Conservation (phyloP, 2,329 filamentous ascomycete genomes). For the Paraconiothyrium sp. region DNA sequence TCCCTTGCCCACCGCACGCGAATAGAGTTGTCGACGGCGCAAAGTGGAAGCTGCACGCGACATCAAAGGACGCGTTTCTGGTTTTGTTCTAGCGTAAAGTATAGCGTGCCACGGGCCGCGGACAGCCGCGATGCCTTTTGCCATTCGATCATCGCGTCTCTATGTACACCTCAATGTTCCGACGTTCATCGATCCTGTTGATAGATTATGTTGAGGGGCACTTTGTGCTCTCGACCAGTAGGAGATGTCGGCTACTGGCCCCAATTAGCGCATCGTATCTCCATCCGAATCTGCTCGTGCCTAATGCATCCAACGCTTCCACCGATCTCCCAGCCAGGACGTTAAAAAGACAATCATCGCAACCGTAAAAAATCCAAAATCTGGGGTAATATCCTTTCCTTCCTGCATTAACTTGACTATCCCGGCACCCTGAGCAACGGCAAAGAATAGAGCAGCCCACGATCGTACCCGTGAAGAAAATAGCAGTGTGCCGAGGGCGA, state of each 20-base stretch:
- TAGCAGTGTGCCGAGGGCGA: constrained; percentile 2
- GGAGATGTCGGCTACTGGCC: too few species aligned
- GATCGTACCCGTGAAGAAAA: constrained; percentile 1
- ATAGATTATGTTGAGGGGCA: neutral
- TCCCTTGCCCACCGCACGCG: too few species aligned
- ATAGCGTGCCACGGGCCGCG: neutral
- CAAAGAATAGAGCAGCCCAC: constrained; percentile 6
- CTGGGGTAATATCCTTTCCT: constrained; percentile 1
- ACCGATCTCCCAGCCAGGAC: constrained; percentile 3
- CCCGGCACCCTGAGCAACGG: constrained; percentile 4
- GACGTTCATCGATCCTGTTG: neutral
- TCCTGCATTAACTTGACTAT: constrained; percentile 5
- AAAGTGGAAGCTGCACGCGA: neutral
- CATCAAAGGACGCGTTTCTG: neutral
- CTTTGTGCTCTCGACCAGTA: too few species aligned
- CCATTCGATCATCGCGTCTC: neutral
- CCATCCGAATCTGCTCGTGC: neutral
- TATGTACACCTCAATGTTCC: neutral
- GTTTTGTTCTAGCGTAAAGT: neutral
- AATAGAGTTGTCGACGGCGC: neutral
- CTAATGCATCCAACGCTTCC: constrained; percentile 5
- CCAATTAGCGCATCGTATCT: too few species aligned
- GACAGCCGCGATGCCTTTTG: too few species aligned
- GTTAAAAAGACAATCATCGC: neutral
- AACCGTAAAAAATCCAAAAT: constrained; percentile 1